phyloP scores from a whole-genome alignment of 148 eudicot genomes.

The Pouteria glomerata region DNA sequence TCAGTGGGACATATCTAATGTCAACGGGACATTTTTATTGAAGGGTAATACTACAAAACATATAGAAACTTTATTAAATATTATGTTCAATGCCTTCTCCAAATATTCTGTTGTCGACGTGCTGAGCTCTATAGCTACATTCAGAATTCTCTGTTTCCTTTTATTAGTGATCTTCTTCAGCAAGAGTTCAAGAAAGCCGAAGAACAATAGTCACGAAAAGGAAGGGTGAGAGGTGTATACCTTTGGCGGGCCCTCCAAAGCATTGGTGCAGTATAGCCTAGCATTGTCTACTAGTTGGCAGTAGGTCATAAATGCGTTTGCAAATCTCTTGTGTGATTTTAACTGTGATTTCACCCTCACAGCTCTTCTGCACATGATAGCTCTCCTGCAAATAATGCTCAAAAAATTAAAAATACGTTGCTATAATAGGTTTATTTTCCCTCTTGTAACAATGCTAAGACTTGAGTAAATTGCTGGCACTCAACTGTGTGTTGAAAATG shows the following conservation, averaged over 20 bases:
- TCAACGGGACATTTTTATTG: slow-evolving; percentile 13
- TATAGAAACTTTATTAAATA: not conserved
- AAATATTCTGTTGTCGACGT: not conserved
- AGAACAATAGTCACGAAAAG: not conserved
- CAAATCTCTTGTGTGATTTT: slow-evolving; percentile 97
- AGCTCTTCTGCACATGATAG: slow-evolving; percentile 85
- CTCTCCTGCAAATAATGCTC: slow-evolving; percentile 56
- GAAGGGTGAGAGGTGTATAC: slow-evolving; percentile 24
- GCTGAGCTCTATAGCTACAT: not conserved
- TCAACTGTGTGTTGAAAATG: not conserved
- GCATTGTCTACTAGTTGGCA: slow-evolving; percentile 94
- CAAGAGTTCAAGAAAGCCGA: not conserved
- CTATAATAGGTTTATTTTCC: not conserved
- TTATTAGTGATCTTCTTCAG: not conserved
- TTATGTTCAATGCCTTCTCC: not conserved
- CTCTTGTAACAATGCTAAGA: not conserved
- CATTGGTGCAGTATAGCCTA: slow-evolving; percentile 77
- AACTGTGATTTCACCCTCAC: slow-evolving; percentile 93
- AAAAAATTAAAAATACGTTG: not conserved
- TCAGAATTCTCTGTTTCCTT: not conserved
- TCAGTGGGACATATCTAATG: no score
- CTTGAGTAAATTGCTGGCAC: not conserved
- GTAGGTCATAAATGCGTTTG: slow-evolving; percentile 75
- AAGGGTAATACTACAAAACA: not conserved
- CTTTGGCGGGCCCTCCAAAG: slow-evolving; percentile 96